Conservation (phyloP, 1,139 yeast species). For the Geotrichum histeridarum region DNA sequence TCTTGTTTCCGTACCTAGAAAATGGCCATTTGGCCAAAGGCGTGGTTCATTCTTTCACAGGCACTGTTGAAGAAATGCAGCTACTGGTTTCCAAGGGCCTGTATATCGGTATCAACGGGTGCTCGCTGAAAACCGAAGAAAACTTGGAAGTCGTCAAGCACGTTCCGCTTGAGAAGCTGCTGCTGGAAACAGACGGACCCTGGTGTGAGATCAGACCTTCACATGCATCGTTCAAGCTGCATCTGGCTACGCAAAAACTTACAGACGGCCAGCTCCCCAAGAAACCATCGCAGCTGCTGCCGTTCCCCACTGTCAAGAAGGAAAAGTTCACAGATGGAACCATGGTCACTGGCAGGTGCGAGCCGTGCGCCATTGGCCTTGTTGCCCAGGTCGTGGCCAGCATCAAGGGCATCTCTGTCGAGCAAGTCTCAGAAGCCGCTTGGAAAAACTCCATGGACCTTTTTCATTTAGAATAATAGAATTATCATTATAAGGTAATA, state of each 20-base stretch:
- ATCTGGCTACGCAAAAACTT: conserved; percentile 31
- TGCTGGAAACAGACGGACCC: conserved; percentile 95
- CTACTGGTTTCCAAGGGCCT: conserved; percentile 55
- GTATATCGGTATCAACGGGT: conserved; percentile 83
- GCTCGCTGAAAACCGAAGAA: conserved; percentile 76
- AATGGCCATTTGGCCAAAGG: conserved; percentile 38
- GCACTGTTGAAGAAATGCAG: conserved; percentile 56
- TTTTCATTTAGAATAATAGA: conserved; percentile 40
- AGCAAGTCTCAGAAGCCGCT: conserved; percentile 53
- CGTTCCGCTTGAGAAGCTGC: conserved; percentile 62
- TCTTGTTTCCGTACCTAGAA: conserved; percentile 55
- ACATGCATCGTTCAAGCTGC: conserved; percentile 63
- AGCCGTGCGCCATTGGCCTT: conserved; percentile 78
- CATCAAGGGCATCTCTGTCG: conserved; percentile 48
- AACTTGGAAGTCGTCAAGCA: conserved; percentile 59
- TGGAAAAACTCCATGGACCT: conserved; percentile 60
- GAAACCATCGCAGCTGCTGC: conserved; percentile 39
- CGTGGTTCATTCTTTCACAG: conserved; percentile 94
- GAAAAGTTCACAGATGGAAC: conserved; percentile 49
- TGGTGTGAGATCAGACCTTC: conserved; percentile 93
- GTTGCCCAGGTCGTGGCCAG: conserved; percentile 75
- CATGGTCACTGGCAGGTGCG: conserved; percentile 79
- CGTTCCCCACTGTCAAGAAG: conserved; percentile 60
- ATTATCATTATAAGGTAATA: background rate
- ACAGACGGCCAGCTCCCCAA: conserved; percentile 37